Evolutionary conservation across 495 filamentous ascomycete species (phyloP), one percentile per base, ranked within the genome.

Genomic region (Tuber calosporum): DNA sequence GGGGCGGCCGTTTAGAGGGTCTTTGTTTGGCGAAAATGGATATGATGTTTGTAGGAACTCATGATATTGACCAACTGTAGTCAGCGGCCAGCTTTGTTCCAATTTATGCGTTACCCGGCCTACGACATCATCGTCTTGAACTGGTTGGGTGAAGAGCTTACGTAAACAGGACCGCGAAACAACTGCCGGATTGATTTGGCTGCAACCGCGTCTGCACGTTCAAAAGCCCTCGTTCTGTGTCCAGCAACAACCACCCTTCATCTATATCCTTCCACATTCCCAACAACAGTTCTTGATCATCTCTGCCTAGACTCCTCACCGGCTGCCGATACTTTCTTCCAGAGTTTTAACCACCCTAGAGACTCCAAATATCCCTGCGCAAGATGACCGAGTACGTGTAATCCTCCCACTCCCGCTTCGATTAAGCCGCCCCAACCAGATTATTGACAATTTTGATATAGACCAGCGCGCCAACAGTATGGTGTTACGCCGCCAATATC

Each of bases 401-500:
- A 26, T 34, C 26, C 34, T 62, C 26, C 53, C n/a, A 11, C 8
- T 62, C 53, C 53, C 13, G 26, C 13, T 17, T 34, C 13, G 53
- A 34, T 34, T 62, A 26, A 62, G 30, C 53, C 0, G 26, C 53
- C 26, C 53, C 13, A 15, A 34, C 30, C 26, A 30, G 26, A 30
- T 13, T 62, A 62, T 62, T 62, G 11, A 62, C 53, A 5, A 62
- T 62, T 62, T 62, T 17, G 53, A 62, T 62, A 62, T 62, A 62
- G 53, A 62, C 53, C 26, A 62, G 26, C 4, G 53, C 53, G 53
- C 53, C 53, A 86, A 69, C 89, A 90, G 77, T 95, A 87, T 86
- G 95, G 95, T 75, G 87, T 94, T 39, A 97, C 94, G 34, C 89
- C 89, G 72, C 90, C 95, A 30, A 93, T 99, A 66, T 95, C 93